These are phyloP conservation scores for Ashbya aceris DNA, from an alignment of 1,139 yeast genomes.

Conservation along the genomic window DNA sequence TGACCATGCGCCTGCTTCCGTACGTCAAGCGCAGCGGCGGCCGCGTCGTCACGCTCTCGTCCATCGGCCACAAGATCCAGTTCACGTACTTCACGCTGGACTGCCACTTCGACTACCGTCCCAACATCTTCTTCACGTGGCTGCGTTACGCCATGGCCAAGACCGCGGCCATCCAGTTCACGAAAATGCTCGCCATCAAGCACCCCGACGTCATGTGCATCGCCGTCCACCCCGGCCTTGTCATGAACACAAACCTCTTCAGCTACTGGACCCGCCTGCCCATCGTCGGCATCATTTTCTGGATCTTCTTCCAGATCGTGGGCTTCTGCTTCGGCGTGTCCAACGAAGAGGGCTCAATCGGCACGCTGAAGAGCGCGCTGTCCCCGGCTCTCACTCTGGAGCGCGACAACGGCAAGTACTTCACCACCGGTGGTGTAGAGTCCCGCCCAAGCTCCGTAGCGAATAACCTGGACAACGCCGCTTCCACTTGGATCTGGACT, in stretches of 20 bases:
- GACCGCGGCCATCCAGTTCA: slow-evolving; percentile 69
- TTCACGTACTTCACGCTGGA: slow-evolving; percentile 42
- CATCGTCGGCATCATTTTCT: slow-evolving; percentile 58
- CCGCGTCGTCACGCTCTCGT: slow-evolving; percentile 59
- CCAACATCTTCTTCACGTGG: slow-evolving; percentile 67
- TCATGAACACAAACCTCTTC: slow-evolving; percentile 67
- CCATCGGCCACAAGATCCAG: slow-evolving; percentile 59
- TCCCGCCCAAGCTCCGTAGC: slow-evolving; percentile 52
- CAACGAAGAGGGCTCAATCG: slow-evolving; percentile 60
- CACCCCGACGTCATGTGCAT: slow-evolving; percentile 58
- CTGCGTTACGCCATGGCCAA: slow-evolving; percentile 73
- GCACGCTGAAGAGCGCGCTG: slow-evolving; percentile 57
- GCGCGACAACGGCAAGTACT: slow-evolving; percentile 62
- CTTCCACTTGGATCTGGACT: slow-evolving; percentile 82
- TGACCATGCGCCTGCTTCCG: slow-evolving; percentile 55
- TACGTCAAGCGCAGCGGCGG: slow-evolving; percentile 37
- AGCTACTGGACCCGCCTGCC: slow-evolving; percentile 75
- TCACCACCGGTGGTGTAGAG: slow-evolving; percentile 50
- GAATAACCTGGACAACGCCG: slow-evolving; percentile 50
- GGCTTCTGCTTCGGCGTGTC: slow-evolving; percentile 63
- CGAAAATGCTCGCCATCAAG: slow-evolving; percentile 53
- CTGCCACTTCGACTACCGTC: slow-evolving; percentile 47
- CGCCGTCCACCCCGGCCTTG: slow-evolving; percentile 80
- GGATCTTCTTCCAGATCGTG: slow-evolving; percentile 60
- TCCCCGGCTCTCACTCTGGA: slow-evolving; percentile 42